Percentiles rank a stretch among this genome's conserved stretches.
These are phyloP conservation scores for Tylopilus subfusipes DNA, from an alignment of 768 basidiomycete genomes.

Conservation along the genomic window DNA sequence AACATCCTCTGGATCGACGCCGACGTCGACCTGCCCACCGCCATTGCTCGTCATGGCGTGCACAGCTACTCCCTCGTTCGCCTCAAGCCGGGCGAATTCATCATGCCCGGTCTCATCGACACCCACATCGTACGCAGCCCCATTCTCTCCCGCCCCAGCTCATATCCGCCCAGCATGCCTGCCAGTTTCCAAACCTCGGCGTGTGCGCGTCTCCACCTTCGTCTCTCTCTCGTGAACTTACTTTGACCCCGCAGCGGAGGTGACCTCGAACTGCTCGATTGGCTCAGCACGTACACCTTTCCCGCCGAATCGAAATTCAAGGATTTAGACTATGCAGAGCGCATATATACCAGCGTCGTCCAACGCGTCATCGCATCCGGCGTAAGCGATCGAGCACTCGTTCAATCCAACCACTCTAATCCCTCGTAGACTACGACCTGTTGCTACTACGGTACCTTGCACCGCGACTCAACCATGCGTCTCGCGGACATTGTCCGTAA, in stretches of 20 bases:
- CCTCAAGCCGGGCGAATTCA: conserved; percentile 56
- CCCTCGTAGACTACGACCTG: conserved; percentile 77
- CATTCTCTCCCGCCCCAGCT: background rate
- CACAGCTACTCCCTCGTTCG: conserved; percentile 29
- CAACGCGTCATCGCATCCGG: conserved; percentile 67
- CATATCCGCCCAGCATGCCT: conserved; percentile 27
- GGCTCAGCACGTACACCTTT: conserved; percentile 83
- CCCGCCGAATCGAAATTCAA: conserved; percentile 79
- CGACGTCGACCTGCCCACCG: conserved; percentile 54
- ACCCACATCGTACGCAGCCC: conserved; percentile 73
- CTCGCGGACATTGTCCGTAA: conserved; percentile 71
- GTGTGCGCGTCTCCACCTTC: conserved; percentile 19
- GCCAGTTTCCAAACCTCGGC: conserved; percentile 45
- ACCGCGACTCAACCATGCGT: conserved; percentile 74
- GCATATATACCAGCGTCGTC: conserved; percentile 69
- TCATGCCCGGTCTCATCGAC: conserved; percentile 88
- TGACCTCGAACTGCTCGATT: conserved; percentile 83
- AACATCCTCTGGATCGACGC: conserved; percentile 70
- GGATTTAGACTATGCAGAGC: conserved; percentile 65
- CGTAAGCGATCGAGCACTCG: conserved; percentile 43
- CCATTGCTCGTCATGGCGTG: conserved; percentile 50
- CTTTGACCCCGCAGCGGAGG: conserved; percentile 54
- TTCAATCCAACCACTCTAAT: conserved; percentile 3
- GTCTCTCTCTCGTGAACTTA: conserved; percentile 2
- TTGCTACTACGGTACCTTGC: conserved; percentile 86